phyloP scores from a whole-genome alignment of 768 basidiomycete species.

The Asterophora lycoperdoides region DNA sequence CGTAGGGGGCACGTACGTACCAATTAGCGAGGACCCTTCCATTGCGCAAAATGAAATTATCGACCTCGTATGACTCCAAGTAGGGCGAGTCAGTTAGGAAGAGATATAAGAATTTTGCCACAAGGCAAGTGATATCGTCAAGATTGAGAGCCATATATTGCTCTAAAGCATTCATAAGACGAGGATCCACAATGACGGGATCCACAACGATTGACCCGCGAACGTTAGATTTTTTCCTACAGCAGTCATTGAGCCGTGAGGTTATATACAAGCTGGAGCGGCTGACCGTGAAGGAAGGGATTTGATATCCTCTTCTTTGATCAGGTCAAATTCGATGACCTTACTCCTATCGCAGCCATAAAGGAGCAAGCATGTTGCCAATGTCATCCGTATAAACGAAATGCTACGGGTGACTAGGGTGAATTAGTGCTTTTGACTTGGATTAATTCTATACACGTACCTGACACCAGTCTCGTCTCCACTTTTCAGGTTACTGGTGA shows the following conservation, averaged over 20 bases:
- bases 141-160: conserved; percentile 44
- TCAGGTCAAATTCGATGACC: conserved; percentile 41
- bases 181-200: conserved; percentile 56
- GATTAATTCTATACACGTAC: conserved; percentile 26
- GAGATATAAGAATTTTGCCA: conserved; percentile 58
- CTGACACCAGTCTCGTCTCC: conserved; percentile 24
- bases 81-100: conserved; percentile 58
- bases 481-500: conserved; percentile 35
- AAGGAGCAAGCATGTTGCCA: conserved; percentile 57
- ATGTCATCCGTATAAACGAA: conserved; percentile 55
- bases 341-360: conserved; percentile 60
- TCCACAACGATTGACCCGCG: conserved; percentile 44
- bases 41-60: conserved; percentile 69
- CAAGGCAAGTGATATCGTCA: conserved; percentile 47
- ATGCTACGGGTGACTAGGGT: conserved; percentile 17
- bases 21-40: conserved; percentile 53
- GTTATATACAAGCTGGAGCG: neutral
- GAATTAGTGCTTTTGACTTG: neutral
- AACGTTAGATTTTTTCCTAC: conserved; percentile 45
- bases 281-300: conserved; percentile 56
- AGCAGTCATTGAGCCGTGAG: neutral
- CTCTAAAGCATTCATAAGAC: conserved; percentile 51
- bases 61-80: conserved; percentile 63
- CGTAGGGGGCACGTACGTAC: conserved; percentile 32
- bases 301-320: conserved; percentile 44